These are phyloP conservation scores for Candida easanensis DNA, from an alignment of 805 yeast genomes.

Conservation along the genomic window DNA sequence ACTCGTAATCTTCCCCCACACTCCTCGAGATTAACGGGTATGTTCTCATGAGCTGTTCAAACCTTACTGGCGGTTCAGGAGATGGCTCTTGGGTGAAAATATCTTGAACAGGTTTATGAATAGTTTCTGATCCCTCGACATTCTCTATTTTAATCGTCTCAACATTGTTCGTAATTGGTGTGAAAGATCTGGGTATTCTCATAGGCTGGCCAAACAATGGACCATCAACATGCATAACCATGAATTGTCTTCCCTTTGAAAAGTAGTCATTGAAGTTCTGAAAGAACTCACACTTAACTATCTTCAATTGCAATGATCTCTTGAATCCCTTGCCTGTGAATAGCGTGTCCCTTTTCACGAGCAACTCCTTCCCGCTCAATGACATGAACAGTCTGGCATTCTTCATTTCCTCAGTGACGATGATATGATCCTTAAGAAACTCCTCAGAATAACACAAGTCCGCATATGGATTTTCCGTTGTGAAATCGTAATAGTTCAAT, in stretches of 20 bases:
- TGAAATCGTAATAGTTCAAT: slow-evolving; percentile 36
- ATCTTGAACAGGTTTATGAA: neutral
- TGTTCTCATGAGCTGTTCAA: slow-evolving; percentile 38
- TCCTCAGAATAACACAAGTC: slow-evolving; percentile 59
- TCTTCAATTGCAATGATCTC: slow-evolving; percentile 39
- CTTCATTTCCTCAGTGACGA: slow-evolving; percentile 35
- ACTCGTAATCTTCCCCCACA: slow-evolving; percentile 38
- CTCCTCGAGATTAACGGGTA: slow-evolving; percentile 37
- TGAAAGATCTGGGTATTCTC: slow-evolving; percentile 4
- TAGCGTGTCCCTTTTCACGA: slow-evolving; percentile 52
- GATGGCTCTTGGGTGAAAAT: neutral
- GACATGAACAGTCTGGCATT: slow-evolving; percentile 46
- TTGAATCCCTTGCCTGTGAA: slow-evolving; percentile 60
- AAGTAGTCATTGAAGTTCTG: slow-evolving; percentile 54
- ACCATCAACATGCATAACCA: slow-evolving; percentile 55
- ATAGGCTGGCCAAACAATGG: slow-evolving; percentile 45
- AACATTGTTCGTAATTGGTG: slow-evolving; percentile 8
- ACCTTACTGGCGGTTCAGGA: slow-evolving; percentile 20
- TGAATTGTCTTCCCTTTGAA: slow-evolving; percentile 52
- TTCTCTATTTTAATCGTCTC: slow-evolving; percentile 1
- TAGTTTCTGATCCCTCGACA: neutral
- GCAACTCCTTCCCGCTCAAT: slow-evolving; percentile 51
- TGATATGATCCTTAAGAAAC: slow-evolving; percentile 61
- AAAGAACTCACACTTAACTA: slow-evolving; percentile 46
- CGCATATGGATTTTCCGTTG: slow-evolving; percentile 36